Base-by-base conservation (phyloP, 352 stramenopile species). In the Phytophthora sojae region DNA sequence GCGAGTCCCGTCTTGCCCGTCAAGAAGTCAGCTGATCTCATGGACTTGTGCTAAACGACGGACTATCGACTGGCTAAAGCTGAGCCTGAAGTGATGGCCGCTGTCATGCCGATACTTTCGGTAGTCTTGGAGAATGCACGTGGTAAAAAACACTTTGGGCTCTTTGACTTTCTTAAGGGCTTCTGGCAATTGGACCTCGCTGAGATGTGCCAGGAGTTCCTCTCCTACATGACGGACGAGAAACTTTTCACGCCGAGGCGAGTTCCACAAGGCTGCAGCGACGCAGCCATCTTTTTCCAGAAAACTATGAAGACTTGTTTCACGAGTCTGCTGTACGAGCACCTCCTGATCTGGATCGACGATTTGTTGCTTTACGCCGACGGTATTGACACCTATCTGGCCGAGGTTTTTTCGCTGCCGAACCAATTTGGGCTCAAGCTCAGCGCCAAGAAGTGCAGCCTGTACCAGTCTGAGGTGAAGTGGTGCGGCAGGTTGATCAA, bases 231-330 rank as follows among this genome's bases (percentile, higher is more conserved):
- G 50, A 80, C 68, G 2, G 57, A 80, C 21, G 44, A 53, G 3
- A 73, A 76, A 9, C 54, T 68, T 7, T 80, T 63, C 45, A 73
- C 72, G 35, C 68, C 67, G 8, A 4, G 39, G 4, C 61, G 72
- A 4, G 61, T 73, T 0, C 67, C 71, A 1, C 66, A 73, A 69
- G 59, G 59, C 1, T 47, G 42, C 6, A 50, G 45, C 35, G 67
- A 74, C 6, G 54, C 67, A 29, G 54, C 60, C 0, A 50, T 69
- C 0, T 42, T 58, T 15, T 69, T 61, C 25, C 52, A 69, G 17
- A 49, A 63, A 6, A 69, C 61, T 2, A 74, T 69, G 54, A 55
- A 69, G 37, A 19, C 6, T 4, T 66, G 47, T 35, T 61, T 69
- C 3, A 9, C 35, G 0, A 37, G 6, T 0, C n/a, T 69, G 17